Base-by-base conservation (phyloP, 2,329 filamentous ascomycete genomes). In the Fusarium brachygibbosum region DNA sequence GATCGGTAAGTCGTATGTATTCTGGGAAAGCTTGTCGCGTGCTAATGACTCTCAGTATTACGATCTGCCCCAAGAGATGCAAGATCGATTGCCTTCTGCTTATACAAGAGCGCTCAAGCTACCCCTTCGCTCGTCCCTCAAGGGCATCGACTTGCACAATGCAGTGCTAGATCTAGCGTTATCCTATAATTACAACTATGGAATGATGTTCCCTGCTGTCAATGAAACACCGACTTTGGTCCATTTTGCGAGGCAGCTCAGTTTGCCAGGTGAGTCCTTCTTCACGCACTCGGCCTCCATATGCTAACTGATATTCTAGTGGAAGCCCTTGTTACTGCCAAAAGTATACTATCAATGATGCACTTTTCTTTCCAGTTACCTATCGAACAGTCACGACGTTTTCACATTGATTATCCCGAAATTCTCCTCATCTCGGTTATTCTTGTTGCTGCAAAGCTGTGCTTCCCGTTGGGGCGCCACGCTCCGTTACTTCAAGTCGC, bases 361-460 rank as follows among this genome's bases (percentile, higher is more conserved):
- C 80, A 85, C 3, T 91, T 91, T 65, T 81, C 82, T 1, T 79
- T 78, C 35, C 58, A 72, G 9, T 91, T 91, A 66, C 85, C 86
- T 1, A 81, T 84, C 9, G 79, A 82, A 6, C 81, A 79, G 31
- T 75, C 78, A 53, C 79, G 80, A 63, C 79, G 83, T 62, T 79
- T 83, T 28, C 79, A 86, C 11, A 79, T 90, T 17, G 83, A 88
- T 51, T 86, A 91, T 66, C 93, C 96, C 0, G 96, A 98, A 74
- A 82, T 92, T 8, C 87, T 92, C 42, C 81, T 98, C 2, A 83
- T 93, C 57, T 85, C 90, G 6, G 81, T 93, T 5, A 78, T 97
- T 5, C 82, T 97, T 4, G 84, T 97, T 16, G 88, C 91, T 6
- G 89, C 91, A 5, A 98, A 98, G 73, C 78, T 97, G 4, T 83